phyloP scores from a whole-genome alignment of 1,284 basidiomycete genomes.

The Leccinum pachyderme region DNA sequence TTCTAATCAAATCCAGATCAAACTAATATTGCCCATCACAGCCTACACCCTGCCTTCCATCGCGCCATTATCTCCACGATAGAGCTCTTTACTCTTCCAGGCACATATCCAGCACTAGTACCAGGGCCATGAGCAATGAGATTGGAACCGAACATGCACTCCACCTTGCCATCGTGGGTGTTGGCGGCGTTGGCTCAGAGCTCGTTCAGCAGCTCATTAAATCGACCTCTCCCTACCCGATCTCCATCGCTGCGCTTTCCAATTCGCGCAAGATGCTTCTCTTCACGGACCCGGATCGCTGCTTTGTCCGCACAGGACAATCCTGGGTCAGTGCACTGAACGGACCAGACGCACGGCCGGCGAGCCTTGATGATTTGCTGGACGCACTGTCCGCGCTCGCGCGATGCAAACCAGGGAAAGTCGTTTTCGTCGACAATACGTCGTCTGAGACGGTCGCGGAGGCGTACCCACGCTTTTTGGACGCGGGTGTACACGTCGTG shows the following conservation, averaged over 20 bases:
- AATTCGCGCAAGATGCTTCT: constrained; percentile 72
- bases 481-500: constrained; percentile 81
- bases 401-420: constrained; percentile 42
- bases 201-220: constrained; percentile 78
- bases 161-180: constrained; percentile 77
- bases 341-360: constrained; percentile 38
- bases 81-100: constrained; percentile 2
- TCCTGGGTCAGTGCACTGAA: constrained; percentile 44
- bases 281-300: constrained; percentile 46
- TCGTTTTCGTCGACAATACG: constrained; percentile 93
- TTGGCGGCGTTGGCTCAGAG: constrained; percentile 86
- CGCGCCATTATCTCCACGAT: constrained; percentile 1
- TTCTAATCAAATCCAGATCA: constrained; percentile 3
- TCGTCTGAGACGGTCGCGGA: constrained; percentile 82
- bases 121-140: constrained; percentile 16
- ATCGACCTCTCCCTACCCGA: constrained; percentile 50
- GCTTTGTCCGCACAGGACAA: constrained; percentile 27
- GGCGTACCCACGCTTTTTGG: constrained; percentile 82
- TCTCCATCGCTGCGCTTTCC: constrained; percentile 74
- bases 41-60: neutral
- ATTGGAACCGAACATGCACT: constrained; percentile 28
- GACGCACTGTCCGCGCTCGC: constrained; percentile 33
- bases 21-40: constrained; percentile 2
- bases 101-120: neutral
- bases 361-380: constrained; percentile 47